phyloP scores from a whole-genome alignment of 148 eudicot species.

The Persicaria maculosa region DNA sequence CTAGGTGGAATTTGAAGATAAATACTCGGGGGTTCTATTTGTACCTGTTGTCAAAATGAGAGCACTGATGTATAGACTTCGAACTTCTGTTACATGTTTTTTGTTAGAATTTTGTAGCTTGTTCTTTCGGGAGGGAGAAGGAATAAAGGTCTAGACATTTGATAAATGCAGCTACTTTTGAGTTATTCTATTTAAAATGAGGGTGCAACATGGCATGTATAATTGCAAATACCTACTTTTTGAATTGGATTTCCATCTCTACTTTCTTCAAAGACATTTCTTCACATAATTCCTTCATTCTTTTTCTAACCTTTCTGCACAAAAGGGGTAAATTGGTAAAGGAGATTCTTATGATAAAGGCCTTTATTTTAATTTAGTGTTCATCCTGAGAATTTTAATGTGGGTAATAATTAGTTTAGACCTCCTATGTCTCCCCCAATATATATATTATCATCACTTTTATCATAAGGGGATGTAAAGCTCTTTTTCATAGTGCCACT shows the following conservation, averaged over 20 bases:
- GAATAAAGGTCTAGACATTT: background rate
- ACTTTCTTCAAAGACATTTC: slow-evolving; percentile 7
- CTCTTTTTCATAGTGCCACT: background rate
- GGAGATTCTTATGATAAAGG: slow-evolving; percentile 12
- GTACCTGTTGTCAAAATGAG: too few relatives aligned
- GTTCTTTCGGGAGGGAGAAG: background rate
- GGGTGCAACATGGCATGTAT: slow-evolving; percentile 7
- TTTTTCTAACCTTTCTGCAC: slow-evolving; percentile 10
- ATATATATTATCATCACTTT: background rate
- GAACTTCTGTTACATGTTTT: too few relatives aligned
- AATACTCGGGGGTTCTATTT: background rate
- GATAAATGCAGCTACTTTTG: background rate
- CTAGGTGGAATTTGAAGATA: background rate
- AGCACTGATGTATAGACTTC: too few relatives aligned
- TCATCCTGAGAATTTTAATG: slow-evolving; percentile 4
- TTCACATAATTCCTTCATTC: slow-evolving; percentile 11
- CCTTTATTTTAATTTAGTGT: slow-evolving; percentile 8
- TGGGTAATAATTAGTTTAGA: slow-evolving; percentile 9
- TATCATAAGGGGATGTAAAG: too few relatives aligned
- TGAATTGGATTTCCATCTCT: background rate
- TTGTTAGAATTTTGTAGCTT: background rate
- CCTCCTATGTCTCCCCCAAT: slow-evolving; percentile 2
- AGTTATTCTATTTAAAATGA: background rate
- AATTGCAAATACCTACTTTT: slow-evolving; percentile 10
- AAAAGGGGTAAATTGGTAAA: background rate